Base-by-base conservation (phyloP, 2,329 filamentous ascomycete genomes). In the Emydomyces testavorans region DNA sequence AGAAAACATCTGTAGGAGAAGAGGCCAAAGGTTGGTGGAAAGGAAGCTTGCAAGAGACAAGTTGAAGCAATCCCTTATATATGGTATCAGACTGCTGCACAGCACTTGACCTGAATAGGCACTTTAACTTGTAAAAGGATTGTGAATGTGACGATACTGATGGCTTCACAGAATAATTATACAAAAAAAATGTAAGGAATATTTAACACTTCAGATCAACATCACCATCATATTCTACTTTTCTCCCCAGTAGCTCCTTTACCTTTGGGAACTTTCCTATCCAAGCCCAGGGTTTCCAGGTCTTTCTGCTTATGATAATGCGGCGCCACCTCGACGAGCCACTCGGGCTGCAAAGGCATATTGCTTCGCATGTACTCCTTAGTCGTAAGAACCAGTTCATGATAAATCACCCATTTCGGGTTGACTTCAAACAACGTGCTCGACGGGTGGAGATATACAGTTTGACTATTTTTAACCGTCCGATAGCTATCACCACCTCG, bases 281-380 rank as follows among this genome's bases (percentile, higher is more conserved):
- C 83, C 60, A 76, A 61, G 2, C 87, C 86, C 57, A 94, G 62
- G 15, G 75, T 80, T 60, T 95, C 90, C 34, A 95, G 65, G 61
- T 95, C 88, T 68, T 87, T 83, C 70, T 85, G 83, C 69, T 94
- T 95, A 64, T 95, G 86, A 61, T 88, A 94, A 69, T 96, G 92
- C 53, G 90, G 90, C 52, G 92, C 92, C 52, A 92, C 79, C 66
- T 96, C 90, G 5, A 80, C 77, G 57, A 98, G 63, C 89, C 89
- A 95, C 61, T 80, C 79, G 0, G 84, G 73, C 60, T 93, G 81
- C 45, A 96, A 77, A 1, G 88, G 88, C 73, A 94, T 82, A 50
- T 84, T 84, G 58, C 79, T 85, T 20, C 90, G 75, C 81, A 94
- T 93, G 64, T 90, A 98, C 71, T 95, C 90, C 71, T 93, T 93